These are phyloP conservation scores for Bertia moriformis DNA, from an alignment of 2,329 filamentous ascomycete genomes.

Conservation along the genomic window DNA sequence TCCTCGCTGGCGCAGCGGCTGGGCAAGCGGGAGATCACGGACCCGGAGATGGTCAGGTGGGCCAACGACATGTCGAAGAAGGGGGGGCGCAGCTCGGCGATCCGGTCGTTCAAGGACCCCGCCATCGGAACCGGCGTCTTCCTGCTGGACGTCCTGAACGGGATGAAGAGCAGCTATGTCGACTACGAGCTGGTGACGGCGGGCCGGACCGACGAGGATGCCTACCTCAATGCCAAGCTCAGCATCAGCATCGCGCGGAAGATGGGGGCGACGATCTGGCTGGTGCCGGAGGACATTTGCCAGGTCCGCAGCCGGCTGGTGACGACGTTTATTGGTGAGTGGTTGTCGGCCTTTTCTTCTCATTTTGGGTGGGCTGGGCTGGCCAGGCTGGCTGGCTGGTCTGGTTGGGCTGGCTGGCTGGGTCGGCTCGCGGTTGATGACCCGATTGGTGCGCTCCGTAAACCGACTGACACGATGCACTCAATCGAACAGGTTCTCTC, in stretches of 20 bases:
- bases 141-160: slow-evolving; percentile 84
- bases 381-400: too few relatives aligned
- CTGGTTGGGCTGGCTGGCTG: too few relatives aligned
- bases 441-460: too few relatives aligned
- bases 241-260: slow-evolving; percentile 97
- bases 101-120: slow-evolving; percentile 88
- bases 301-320: slow-evolving; percentile 81
- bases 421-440: too few relatives aligned
- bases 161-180: slow-evolving; percentile 97
- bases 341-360: neutral
- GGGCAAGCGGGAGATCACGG: slow-evolving; percentile 89
- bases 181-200: slow-evolving; percentile 89
- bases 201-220: slow-evolving; percentile 75
- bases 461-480: slow-evolving; percentile 6
- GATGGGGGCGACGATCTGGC: slow-evolving; percentile 96
- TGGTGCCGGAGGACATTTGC: slow-evolving; percentile 96
- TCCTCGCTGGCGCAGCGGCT: slow-evolving; percentile 74
- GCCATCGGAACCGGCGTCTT: slow-evolving; percentile 75
- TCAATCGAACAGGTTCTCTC: slow-evolving; percentile 26
- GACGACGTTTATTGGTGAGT: slow-evolving; percentile 87
- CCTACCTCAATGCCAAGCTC: slow-evolving; percentile 90
- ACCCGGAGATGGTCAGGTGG: slow-evolving; percentile 93
- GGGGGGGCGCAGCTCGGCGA: slow-evolving; percentile 63
- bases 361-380: too few relatives aligned
- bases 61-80: slow-evolving; percentile 85